phyloP scores from a whole-genome alignment of 257 asterid genomes.

The Thymus quinquecostatus region DNA sequence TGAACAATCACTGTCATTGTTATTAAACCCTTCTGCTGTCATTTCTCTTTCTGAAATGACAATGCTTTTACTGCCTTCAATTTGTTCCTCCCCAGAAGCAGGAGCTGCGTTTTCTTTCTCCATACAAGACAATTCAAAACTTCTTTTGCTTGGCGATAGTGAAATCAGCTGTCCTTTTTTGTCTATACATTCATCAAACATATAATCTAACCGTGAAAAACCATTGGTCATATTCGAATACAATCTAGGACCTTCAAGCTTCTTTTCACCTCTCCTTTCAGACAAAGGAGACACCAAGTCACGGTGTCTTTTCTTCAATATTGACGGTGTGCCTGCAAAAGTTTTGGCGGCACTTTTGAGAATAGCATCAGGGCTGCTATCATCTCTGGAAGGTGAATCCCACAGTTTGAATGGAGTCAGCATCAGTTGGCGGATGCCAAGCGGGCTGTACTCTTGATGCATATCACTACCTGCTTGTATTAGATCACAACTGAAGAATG shows the following conservation, averaged over 20 bases:
- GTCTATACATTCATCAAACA: conserved; percentile 58
- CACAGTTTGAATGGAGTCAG: conserved; percentile 77
- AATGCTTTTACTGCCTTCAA: conserved; percentile 31
- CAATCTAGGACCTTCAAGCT: conserved; percentile 52
- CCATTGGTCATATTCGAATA: conserved; percentile 54
- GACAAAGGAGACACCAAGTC: conserved; percentile 88
- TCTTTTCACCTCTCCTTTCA: conserved; percentile 77
- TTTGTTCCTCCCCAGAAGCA: conserved; percentile 33
- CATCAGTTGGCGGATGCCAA: conserved; percentile 91
- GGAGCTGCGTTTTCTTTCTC: conserved; percentile 66
- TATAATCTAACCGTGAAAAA: conserved; percentile 64
- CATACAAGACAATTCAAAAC: conserved; percentile 36
- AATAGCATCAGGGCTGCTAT: conserved; percentile 80
- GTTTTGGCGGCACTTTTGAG: conserved; percentile 86
- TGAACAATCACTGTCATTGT: conserved; percentile 26
- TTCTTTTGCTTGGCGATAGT: conserved; percentile 36
- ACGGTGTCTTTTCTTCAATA: conserved; percentile 88
- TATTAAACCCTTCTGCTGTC: conserved; percentile 35
- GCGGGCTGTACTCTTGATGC: conserved; percentile 93
- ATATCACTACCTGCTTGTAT: conserved; percentile 68
- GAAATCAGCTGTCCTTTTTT: conserved; percentile 40
- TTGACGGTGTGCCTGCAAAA: conserved; percentile 81
- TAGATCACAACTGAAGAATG: conserved; percentile 87
- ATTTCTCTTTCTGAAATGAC: conserved; percentile 36
- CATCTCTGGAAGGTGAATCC: conserved; percentile 85